phyloP scores from a whole-genome alignment of 768 basidiomycete genomes.

The Xerocomus spinulosus region DNA sequence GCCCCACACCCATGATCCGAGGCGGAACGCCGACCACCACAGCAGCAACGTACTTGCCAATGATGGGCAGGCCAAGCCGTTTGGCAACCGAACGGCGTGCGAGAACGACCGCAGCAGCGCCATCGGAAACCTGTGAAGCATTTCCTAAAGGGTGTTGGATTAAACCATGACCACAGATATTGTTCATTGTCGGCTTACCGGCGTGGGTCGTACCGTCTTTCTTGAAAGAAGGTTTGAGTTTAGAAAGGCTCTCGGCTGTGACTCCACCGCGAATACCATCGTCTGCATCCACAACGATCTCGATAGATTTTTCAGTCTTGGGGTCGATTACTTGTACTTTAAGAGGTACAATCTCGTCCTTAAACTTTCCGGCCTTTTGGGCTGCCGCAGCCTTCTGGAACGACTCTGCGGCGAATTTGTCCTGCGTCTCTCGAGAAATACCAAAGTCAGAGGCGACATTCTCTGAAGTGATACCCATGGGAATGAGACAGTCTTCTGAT shows the following conservation, averaged over 20 bases:
- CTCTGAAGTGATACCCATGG: constrained; percentile 95
- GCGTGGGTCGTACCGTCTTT: constrained; percentile 77
- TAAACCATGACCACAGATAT: neutral
- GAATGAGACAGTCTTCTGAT: constrained; percentile 76
- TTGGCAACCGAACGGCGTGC: constrained; percentile 75
- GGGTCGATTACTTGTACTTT: constrained; percentile 65
- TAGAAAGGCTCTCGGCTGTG: constrained; percentile 68
- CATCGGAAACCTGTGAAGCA: constrained; percentile 88
- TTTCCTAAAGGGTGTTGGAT: constrained; percentile 44
- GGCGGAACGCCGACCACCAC: constrained; percentile 77
- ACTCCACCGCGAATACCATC: constrained; percentile 87
- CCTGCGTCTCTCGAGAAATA: constrained; percentile 73
- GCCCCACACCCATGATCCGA: constrained; percentile 88
- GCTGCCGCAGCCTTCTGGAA: constrained; percentile 83
- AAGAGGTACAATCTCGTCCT: constrained; percentile 79
- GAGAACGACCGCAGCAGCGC: constrained; percentile 86
- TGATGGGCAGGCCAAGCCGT: constrained; percentile 77
- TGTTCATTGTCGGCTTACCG: constrained; percentile 31
- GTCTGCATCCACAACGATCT: constrained; percentile 71
- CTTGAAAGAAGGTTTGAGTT: constrained; percentile 83
- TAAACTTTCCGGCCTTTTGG: constrained; percentile 77
- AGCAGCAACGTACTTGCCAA: constrained; percentile 79
- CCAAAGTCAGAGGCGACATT: constrained; percentile 78
- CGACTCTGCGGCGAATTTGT: constrained; percentile 78
- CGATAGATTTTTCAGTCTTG: constrained; percentile 62